A percentile compares a stretch with the other conserved stretches of the same genome.
These are phyloP conservation scores for Scheffersomyces quercinus DNA, from an alignment of 1,139 yeast genomes.

Conservation along the genomic window DNA sequence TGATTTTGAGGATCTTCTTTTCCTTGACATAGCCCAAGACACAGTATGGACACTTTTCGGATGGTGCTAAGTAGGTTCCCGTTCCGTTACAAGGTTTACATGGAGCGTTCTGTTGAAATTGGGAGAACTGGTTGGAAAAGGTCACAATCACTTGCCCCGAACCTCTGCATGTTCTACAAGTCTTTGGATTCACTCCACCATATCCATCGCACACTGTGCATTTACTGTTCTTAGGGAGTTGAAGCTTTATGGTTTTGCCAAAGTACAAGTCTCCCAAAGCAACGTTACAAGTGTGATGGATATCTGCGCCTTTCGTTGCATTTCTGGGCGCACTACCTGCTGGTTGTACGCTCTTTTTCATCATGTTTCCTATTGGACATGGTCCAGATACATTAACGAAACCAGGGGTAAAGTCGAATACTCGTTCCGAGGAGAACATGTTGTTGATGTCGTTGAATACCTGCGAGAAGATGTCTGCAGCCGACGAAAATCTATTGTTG, in stretches of 20 bases:
- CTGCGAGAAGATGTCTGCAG: constrained; percentile 38
- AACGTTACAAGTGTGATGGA: constrained; percentile 46
- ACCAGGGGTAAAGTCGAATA: constrained; percentile 3
- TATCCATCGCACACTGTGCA: constrained; percentile 45
- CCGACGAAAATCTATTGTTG: constrained; percentile 10
- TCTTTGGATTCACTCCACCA: constrained; percentile 41
- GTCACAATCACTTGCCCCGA: constrained; percentile 38
- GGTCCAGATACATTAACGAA: neutral
- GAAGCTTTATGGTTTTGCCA: constrained; percentile 49
- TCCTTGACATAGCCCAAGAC: constrained; percentile 39
- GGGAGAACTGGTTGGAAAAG: constrained; percentile 32
- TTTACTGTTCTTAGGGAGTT: constrained; percentile 39
- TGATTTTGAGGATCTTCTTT: constrained; percentile 52
- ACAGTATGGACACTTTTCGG: constrained; percentile 41
- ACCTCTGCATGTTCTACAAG: constrained; percentile 40
- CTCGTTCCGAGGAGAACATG: constrained; percentile 20
- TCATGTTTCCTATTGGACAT: neutral
- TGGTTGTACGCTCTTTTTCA: constrained; percentile 15
- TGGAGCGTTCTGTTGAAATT: constrained; percentile 33
- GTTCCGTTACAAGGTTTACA: constrained; percentile 40
- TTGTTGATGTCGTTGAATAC: constrained; percentile 40
- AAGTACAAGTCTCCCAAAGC: constrained; percentile 47
- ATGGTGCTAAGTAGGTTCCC: constrained; percentile 30
- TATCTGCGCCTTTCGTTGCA: constrained; percentile 40
- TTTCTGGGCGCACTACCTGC: constrained; percentile 6